These are phyloP conservation scores for Microsporum ferrugineum DNA, from an alignment of 2,329 filamentous ascomycete genomes.

Conservation along the genomic window DNA sequence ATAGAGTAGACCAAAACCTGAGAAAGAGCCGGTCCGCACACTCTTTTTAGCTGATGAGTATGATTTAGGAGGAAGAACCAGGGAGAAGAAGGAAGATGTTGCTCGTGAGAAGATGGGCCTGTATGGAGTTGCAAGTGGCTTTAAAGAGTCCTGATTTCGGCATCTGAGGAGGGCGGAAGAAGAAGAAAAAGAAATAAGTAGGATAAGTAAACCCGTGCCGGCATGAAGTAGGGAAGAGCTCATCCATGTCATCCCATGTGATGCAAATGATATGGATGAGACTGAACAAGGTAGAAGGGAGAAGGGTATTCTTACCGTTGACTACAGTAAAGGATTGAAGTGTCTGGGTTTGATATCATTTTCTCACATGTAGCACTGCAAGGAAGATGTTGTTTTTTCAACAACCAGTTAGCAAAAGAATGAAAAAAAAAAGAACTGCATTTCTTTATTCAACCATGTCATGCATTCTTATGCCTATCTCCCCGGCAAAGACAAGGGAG, in stretches of 20 bases:
- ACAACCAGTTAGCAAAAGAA: neutral
- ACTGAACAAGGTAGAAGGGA: neutral
- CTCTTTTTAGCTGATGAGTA: neutral
- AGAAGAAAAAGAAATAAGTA: neutral
- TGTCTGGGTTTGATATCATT: slow-evolving; percentile 51
- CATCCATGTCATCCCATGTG: neutral
- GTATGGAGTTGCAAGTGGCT: slow-evolving; percentile 9
- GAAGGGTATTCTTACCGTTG: slow-evolving; percentile 39
- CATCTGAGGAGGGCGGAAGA: slow-evolving; percentile 3
- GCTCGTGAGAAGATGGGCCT: neutral
- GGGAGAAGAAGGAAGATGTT: neutral
- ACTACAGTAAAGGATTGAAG: slow-evolving; percentile 52
- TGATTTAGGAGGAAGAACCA: neutral
- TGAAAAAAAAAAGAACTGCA: neutral
- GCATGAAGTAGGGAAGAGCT: neutral
- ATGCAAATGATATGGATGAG: neutral
- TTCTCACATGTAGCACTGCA: slow-evolving; percentile 52
- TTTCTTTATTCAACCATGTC: neutral
- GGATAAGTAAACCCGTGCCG: neutral
- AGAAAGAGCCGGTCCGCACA: neutral
- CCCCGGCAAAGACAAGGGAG: neutral
- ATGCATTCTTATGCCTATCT: neutral
- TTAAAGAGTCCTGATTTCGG: slow-evolving; percentile 10
- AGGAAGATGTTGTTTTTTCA: neutral
- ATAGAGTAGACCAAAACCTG: neutral